Base-by-base conservation (phyloP, 2,329 filamentous ascomycete species). In the Pseudogymnoascus sp. region DNA sequence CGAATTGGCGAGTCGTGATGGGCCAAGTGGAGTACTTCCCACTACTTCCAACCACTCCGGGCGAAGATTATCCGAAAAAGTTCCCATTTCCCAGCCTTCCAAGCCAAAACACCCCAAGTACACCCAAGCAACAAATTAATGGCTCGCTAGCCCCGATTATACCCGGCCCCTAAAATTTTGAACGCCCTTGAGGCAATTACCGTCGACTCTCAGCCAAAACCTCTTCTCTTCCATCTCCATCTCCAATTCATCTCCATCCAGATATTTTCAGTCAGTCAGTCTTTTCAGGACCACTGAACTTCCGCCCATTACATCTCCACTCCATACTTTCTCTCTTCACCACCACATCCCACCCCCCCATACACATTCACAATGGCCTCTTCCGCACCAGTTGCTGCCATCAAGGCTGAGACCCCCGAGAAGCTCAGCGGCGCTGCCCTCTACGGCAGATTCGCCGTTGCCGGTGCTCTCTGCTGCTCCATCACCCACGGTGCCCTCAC, bases 401-500 rank as follows among this genome's bases (percentile, higher is more conserved):
- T 60, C 57, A 60, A 60, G 62, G 70, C 71, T 47, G 69, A 69
- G 53, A 70, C 71, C 36, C 72, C 73, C 59, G 71, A 74, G 69
- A 81, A 85, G 77, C 82, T 86, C 69, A 81, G 77, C 70, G 86
- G 87, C 67, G 59, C 92, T 70, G 81, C 78, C 66, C 90, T 99
- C 73, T 97, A 97, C 88, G 90, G 91, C 74, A 87, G 91, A 80
- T 97, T 97, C 83, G 93, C 95, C 80, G 89, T 99, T 74, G 93
- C 95, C 74, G 95, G 95, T 81, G 95, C 95, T 73, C 82, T 97
- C 83, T 97, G 95, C 88, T 99, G 95, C 81, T 95, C 93, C 73
- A 82, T 97, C 81, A 99, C 95, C 76, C 95, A 99, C 86, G 95
- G 93, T 79, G 89, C 85, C 75, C 87, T 97, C 74, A 99, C 95